Evolutionary conservation across 1,139 yeast species (phyloP).

Genomic region (Komagataea norvegica): DNA sequence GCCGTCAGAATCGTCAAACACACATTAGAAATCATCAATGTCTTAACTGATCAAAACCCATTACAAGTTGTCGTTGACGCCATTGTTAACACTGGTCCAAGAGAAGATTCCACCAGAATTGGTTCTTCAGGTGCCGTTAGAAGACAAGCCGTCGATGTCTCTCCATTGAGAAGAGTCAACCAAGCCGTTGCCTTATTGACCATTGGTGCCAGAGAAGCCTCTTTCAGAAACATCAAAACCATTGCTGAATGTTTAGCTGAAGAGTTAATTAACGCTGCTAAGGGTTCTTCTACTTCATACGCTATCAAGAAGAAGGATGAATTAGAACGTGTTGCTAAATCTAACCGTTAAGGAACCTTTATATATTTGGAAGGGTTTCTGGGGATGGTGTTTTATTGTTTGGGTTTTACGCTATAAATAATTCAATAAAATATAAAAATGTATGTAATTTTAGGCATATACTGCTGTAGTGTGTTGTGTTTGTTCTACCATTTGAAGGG

Average conservation of each 20-base stretch:
- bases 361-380: conserved; percentile 1
- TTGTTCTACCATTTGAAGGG: too few relatives aligned
- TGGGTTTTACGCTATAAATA: conserved; percentile 10
- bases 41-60: conserved; percentile 99
- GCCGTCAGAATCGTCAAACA: conserved; percentile 99
- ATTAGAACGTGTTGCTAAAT: conserved; percentile 99
- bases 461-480: not conserved
- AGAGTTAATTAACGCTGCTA: conserved; percentile 99
- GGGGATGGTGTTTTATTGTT: conserved; percentile 10
- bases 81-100: conserved; percentile 99
- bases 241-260: conserved; percentile 99
- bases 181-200: conserved; percentile 98
- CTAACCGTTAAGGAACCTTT: conserved; percentile 81
- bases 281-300: conserved; percentile 99
- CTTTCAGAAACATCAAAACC: conserved; percentile 99
- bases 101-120: conserved; percentile 99
- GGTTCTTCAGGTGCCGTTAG: conserved; percentile 99
- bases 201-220: conserved; percentile 99
- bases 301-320: conserved; percentile 99
- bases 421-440: conserved; percentile 11
- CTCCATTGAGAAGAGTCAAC: conserved; percentile 99
- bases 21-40: conserved; percentile 96
- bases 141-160: conserved; percentile 99
- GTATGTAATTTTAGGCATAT: conserved; percentile 13
- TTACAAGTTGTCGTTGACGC: conserved; percentile 99